Conservation (phyloP, 148 eudicot species). For the Fagopyrum homotropicum region DNA sequence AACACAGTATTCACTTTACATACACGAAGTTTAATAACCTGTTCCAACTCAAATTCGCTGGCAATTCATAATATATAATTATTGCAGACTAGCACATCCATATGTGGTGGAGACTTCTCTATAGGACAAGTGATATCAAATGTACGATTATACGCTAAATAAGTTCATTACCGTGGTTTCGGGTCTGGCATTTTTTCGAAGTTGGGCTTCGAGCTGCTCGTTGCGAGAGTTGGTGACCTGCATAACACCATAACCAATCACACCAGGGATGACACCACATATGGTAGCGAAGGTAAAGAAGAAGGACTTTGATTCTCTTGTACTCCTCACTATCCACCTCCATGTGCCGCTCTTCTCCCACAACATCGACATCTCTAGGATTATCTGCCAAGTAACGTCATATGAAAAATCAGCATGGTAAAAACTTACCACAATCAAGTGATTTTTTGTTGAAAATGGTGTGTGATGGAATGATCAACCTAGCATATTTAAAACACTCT, state of each 20-base stretch:
- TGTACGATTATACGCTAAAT: too few species aligned
- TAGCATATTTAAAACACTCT: neutral
- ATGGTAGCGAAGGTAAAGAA: constrained; percentile 74
- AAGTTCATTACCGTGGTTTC: constrained; percentile 42
- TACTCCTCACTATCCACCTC: constrained; percentile 65
- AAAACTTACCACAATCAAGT: neutral
- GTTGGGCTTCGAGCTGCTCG: constrained; percentile 67
- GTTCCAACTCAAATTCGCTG: neutral
- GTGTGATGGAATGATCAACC: neutral
- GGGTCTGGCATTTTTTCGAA: constrained; percentile 66
- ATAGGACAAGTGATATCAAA: neutral
- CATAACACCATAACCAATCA: constrained; percentile 81
- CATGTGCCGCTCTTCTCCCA: constrained; percentile 27
- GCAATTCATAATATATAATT: neutral
- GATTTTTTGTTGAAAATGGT: neutral
- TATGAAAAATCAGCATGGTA: neutral
- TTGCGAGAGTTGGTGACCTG: constrained; percentile 49
- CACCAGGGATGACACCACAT: constrained; percentile 79
- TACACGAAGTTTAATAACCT: neutral
- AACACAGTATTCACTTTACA: neutral
- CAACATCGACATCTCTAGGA: constrained; percentile 6
- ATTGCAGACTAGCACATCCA: neutral
- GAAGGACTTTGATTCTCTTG: constrained; percentile 79
- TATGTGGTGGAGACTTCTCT: neutral
- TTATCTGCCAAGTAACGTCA: neutral